Evolutionary conservation across 2,329 filamentous ascomycete species (phyloP).

Genomic region (Ophiostoma piceae): DNA sequence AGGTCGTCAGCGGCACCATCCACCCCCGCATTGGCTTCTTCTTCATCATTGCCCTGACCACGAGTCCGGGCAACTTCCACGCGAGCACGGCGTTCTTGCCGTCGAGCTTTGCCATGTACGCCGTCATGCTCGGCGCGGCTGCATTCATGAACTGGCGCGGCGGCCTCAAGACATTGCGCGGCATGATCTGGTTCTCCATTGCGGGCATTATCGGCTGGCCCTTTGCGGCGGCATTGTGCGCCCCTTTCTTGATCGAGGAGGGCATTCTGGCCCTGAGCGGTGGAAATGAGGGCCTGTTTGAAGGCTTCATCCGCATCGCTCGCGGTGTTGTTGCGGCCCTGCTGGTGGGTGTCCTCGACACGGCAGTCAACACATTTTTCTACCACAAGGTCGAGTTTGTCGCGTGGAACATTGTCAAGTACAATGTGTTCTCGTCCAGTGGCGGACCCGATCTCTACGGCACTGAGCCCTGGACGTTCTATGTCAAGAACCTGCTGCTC

Average conservation of each 20-base stretch:
- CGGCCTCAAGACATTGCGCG: constrained; percentile 71
- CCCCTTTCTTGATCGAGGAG: constrained; percentile 79
- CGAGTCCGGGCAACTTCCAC: constrained; percentile 90
- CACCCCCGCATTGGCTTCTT: constrained; percentile 80
- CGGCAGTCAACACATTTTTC: constrained; percentile 72
- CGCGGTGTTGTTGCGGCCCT: constrained; percentile 64
- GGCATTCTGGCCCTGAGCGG: constrained; percentile 48
- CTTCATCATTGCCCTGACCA: constrained; percentile 70
- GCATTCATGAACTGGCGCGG: constrained; percentile 87
- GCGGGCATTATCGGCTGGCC: constrained; percentile 90
- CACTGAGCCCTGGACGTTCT: constrained; percentile 95
- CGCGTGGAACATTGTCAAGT: constrained; percentile 87
- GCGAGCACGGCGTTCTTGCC: constrained; percentile 81
- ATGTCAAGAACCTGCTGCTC: constrained; percentile 80
- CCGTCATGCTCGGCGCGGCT: constrained; percentile 75
- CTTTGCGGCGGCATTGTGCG: constrained; percentile 75
- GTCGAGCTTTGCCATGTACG: constrained; percentile 96
- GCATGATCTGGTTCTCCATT: constrained; percentile 85
- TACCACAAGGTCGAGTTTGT: constrained; percentile 74
- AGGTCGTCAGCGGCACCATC: constrained; percentile 67
- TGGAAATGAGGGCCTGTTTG: constrained; percentile 54
- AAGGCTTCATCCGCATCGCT: constrained; percentile 55
- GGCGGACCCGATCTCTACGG: constrained; percentile 90
- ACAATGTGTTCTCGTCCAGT: constrained; percentile 82
- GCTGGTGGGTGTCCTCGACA: constrained; percentile 56